These are phyloP conservation scores for Fusarium austroafricanum DNA, from an alignment of 2,329 filamentous ascomycete genomes.

Conservation along the genomic window DNA sequence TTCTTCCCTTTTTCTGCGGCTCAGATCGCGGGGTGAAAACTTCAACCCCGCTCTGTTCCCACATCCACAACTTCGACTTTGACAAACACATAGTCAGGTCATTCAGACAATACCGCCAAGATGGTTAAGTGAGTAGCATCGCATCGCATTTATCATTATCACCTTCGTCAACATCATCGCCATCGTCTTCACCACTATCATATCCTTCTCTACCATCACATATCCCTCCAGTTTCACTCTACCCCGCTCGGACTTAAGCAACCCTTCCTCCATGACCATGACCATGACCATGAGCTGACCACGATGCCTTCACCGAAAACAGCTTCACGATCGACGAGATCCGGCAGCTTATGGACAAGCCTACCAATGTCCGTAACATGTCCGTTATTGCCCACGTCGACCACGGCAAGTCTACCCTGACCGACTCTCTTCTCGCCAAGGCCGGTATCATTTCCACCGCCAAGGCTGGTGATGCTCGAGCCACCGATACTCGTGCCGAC, in stretches of 20 bases:
- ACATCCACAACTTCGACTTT: constrained; percentile 53
- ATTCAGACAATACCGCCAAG: constrained; percentile 80
- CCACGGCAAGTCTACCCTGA: constrained; percentile 99
- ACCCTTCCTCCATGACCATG: constrained; percentile 31
- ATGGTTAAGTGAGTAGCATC: constrained; percentile 95
- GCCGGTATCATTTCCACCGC: constrained; percentile 99
- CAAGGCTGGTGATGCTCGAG: constrained; percentile 95
- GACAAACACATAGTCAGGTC: constrained; percentile 53
- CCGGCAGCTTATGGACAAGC: constrained; percentile 81
- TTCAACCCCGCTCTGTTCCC: constrained; percentile 60
- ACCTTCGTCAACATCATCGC: background rate
- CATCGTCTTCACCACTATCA: constrained; percentile 13
- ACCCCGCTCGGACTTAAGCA: constrained; percentile 57
- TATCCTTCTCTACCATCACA: background rate
- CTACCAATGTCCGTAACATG: constrained; percentile 89
- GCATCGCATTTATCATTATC: constrained; percentile 9
- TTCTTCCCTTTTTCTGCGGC: constrained; percentile 41
- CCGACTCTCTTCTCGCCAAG: constrained; percentile 98
- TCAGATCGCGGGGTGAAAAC: constrained; percentile 56
- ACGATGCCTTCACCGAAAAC: constrained; percentile 52
- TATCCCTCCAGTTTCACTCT: constrained; percentile 29
- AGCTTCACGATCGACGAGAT: constrained; percentile 99
- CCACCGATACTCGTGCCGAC: constrained; percentile 96
- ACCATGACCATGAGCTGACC: constrained; percentile 60
- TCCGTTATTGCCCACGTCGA: constrained; percentile 99